Evolutionary conservation across 228 moss, liverwort and hornwort species (phyloP).

Genomic region (Sphagnum magellanicum): DNA sequence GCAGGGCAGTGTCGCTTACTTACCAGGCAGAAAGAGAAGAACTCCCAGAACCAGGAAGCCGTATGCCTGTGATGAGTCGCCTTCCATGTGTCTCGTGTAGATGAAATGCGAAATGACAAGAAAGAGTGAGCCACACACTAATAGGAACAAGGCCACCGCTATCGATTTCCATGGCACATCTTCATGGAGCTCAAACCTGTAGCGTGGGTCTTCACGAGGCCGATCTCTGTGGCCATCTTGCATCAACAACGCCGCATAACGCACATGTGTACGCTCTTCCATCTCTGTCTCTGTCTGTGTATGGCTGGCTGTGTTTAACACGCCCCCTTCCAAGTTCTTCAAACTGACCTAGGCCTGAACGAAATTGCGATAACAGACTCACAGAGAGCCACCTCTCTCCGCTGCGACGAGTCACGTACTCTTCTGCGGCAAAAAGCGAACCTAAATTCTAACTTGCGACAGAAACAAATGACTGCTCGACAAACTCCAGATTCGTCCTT

Average conservation of each 20-base stretch:
- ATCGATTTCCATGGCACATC: slow-evolving; percentile 81
- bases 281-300: background rate
- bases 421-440: too few species aligned
- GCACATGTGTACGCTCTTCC: slow-evolving; percentile 43
- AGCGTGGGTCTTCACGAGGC: slow-evolving; percentile 47
- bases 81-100: slow-evolving; percentile 72
- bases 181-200: slow-evolving; percentile 61
- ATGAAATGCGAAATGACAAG: slow-evolving; percentile 64
- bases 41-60: slow-evolving; percentile 71
- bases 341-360: too few species aligned
- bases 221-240: slow-evolving; percentile 35
- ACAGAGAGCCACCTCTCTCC: too few species aligned
- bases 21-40: slow-evolving; percentile 70
- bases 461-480: too few species aligned
- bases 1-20: background rate
- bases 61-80: slow-evolving; percentile 66
- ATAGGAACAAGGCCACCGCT: slow-evolving; percentile 53
- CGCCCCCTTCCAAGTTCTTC: background rate
- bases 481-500: too few species aligned
- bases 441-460: too few species aligned
- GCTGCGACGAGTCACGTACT: too few species aligned
- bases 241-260: slow-evolving; percentile 48
- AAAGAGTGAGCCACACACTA: slow-evolving; percentile 54
- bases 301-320: too few species aligned
- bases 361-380: too few species aligned